Conservation (phyloP, 495 filamentous ascomycete species). For the Xylaria longipes region DNA sequence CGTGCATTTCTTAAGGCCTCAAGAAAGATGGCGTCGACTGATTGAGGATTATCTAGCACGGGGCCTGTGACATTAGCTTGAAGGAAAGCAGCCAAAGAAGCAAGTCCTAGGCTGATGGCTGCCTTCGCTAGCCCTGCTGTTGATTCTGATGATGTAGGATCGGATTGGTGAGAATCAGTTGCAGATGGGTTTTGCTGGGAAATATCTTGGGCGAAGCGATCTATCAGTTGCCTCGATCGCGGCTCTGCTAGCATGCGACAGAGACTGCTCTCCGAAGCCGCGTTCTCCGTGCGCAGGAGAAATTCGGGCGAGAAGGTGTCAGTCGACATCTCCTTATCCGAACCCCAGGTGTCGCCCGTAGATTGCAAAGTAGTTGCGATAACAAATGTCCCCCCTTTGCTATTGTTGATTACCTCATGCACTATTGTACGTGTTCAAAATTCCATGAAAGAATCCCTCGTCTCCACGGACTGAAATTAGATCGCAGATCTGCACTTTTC, state of each 20-base stretch:
- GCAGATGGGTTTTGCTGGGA: neutral
- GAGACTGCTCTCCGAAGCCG: conserved; percentile 3
- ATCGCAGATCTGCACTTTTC: neutral
- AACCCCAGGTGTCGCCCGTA: neutral
- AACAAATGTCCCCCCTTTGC: neutral
- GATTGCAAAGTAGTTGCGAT: neutral
- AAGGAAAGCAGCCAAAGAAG: conserved; percentile 81
- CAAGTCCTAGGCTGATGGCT: conserved; percentile 59
- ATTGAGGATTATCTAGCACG: conserved; percentile 58
- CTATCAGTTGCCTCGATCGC: conserved; percentile 5
- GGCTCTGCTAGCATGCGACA: conserved; percentile 42
- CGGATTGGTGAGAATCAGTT: neutral
- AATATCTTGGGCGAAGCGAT: neutral
- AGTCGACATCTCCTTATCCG: neutral
- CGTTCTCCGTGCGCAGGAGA: conserved; percentile 10
- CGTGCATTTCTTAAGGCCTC: conserved; percentile 24
- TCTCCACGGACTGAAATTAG: neutral
- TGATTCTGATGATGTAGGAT: neutral
- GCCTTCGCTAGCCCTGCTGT: neutral
- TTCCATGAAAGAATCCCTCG: neutral
- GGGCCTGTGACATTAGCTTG: conserved; percentile 94
- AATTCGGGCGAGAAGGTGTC: conserved; percentile 8
- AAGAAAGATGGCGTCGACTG: conserved; percentile 39
- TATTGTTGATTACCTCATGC: neutral
- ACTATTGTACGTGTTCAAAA: neutral